Evolutionary conservation across 148 eudicot genomes (phyloP).

Genomic region (Rhododendron griersonianum): DNA sequence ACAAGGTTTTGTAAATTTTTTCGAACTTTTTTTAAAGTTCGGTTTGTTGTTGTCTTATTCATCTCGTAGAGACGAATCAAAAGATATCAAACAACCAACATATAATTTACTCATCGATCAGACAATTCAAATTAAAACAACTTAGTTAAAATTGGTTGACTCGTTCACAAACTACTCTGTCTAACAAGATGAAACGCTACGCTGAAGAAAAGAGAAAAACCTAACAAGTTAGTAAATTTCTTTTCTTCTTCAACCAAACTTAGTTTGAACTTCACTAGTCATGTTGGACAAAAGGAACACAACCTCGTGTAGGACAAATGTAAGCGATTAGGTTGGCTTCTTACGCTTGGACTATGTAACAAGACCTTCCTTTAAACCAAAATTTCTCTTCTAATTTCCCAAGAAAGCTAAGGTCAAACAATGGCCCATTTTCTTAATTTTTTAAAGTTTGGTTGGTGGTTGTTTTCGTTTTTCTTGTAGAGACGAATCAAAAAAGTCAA

Average conservation of each 20-base stretch:
- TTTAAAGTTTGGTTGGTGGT: background rate
- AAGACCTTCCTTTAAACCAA: background rate
- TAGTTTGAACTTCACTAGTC: background rate
- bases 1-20: too few species aligned
- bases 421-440: background rate
- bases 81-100: background rate
- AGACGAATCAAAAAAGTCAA: background rate
- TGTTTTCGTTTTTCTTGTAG: too few species aligned
- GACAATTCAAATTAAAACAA: background rate
- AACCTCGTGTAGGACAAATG: background rate
- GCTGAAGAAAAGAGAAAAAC: background rate
- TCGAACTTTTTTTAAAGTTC: background rate
- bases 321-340: background rate
- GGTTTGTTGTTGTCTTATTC: background rate
- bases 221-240: background rate
- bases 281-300: background rate
- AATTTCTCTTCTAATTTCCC: background rate
- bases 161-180: background rate
- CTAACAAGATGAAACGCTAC: background rate
- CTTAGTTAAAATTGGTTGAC: background rate
- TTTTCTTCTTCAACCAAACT: background rate
- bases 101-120: background rate
- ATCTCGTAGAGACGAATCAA: background rate
- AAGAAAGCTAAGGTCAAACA: background rate
- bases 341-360: background rate